Base-by-base conservation (phyloP, 1,284 basidiomycete species). In the Pseudozyma tsukubaensis region DNA sequence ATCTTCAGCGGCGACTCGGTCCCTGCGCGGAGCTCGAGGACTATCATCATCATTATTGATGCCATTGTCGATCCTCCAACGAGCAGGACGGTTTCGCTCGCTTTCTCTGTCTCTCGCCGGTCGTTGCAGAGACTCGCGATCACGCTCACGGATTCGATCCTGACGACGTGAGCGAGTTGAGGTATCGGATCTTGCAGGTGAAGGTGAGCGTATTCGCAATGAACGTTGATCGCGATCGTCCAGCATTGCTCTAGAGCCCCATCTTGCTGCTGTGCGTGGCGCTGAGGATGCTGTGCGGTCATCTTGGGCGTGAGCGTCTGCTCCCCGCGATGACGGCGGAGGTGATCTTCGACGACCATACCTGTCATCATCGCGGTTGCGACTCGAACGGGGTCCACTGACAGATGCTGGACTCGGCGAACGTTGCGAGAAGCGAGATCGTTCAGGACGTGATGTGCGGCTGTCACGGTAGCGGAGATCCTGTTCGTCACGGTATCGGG, bases 21-120 rank as follows among this genome's bases (percentile, higher is more conserved):
- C 37, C 6, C n/a, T 10, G 35, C 50, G 48, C 32, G 34, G 45
- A 29, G 35, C 14, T 40, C 32, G 37, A 13, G 49, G 36, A 21
- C 29, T 48, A 18, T 52, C 45, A 6, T 14, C 7, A 16, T 50
- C 42, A 35, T 44, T 29, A 29, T 44, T 39, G 12, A 45, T 48
- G n/a, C 24, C 21, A 40, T 64, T 52, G 53, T 63, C 45, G 12
- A 70, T 36, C 34, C 57, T 63, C 67, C 67, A 70, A 1, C 67
- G 67, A 43, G 67, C 60, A 12, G 66, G 66, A 14, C 66, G 59
- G 44, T 69, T 49, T 4, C 57, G 65, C 3, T 60, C 49, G 2
- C n/a, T 37, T 34, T 51, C 53, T 29, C 50, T 45, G n/a, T 52
- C 52, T 19, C 59, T 42, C 5, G 43, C 48, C 9, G 55, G 37